These are phyloP conservation scores for Kwoniella shandongensis DNA, from an alignment of 768 basidiomycete species.

Conservation along the genomic window DNA sequence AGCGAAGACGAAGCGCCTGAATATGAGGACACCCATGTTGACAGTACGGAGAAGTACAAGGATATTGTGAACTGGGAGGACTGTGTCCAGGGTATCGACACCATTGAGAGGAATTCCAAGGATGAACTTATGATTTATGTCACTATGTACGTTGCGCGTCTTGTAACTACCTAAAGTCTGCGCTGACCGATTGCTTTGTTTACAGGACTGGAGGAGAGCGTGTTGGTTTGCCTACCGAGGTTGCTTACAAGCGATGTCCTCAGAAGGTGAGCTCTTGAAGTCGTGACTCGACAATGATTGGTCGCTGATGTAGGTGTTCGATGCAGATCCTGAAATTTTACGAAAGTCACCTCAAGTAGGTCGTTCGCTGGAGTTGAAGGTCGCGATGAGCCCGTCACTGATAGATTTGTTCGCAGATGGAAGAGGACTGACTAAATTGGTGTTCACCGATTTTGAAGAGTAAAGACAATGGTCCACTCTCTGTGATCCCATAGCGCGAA, in stretches of 20 bases:
- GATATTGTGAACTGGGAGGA: slow-evolving; percentile 50
- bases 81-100: slow-evolving; percentile 38
- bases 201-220: slow-evolving; percentile 44
- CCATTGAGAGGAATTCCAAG: slow-evolving; percentile 40
- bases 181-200: not conserved
- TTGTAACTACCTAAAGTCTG: not conserved
- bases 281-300: too few relatives aligned
- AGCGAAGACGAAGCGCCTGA: slow-evolving; percentile 21
- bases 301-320: not conserved
- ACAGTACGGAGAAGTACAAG: slow-evolving; percentile 39
- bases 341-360: slow-evolving; percentile 49
- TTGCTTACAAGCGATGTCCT: slow-evolving; percentile 46
- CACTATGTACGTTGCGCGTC: slow-evolving; percentile 44
- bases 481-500: too few relatives aligned
- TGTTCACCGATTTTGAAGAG: too few relatives aligned
- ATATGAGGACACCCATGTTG: slow-evolving; percentile 37
- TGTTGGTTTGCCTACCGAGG: slow-evolving; percentile 29
- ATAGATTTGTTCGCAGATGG: not conserved
- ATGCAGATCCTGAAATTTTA: slow-evolving; percentile 50
- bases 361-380: not conserved
- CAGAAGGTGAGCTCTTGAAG: slow-evolving; percentile 41
- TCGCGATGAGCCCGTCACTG: not conserved
- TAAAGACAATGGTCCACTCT: too few relatives aligned
- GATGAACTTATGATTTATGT: slow-evolving; percentile 40
- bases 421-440: not conserved